phyloP scores from a whole-genome alignment of 2,329 filamentous ascomycete species.

The Lecanosticta acicola region DNA sequence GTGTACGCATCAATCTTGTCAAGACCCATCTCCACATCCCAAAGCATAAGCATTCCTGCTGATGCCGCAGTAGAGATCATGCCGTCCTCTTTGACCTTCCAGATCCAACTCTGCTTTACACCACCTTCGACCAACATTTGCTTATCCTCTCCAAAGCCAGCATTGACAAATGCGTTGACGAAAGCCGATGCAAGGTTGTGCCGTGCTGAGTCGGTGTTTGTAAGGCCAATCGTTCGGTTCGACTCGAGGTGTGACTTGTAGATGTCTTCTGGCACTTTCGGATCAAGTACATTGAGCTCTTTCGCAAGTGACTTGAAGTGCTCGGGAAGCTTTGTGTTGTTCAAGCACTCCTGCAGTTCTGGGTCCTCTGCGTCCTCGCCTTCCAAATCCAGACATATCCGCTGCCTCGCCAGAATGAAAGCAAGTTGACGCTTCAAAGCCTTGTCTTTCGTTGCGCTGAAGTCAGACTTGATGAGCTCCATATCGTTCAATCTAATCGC shows the following conservation, averaged over 20 bases:
- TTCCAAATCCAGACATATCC: constrained; percentile 70
- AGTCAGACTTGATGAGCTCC: constrained; percentile 69
- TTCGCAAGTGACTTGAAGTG: constrained; percentile 93
- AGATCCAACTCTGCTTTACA: constrained; percentile 90
- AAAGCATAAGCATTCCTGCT: constrained; percentile 81
- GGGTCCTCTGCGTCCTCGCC: constrained; percentile 63
- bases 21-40: constrained; percentile 87
- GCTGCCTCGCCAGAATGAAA: constrained; percentile 85
- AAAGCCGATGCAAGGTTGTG: constrained; percentile 95
- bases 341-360: constrained; percentile 74
- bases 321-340: constrained; percentile 80
- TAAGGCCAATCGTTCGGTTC: constrained; percentile 84
- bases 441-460: constrained; percentile 72
- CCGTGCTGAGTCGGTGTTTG: constrained; percentile 88
- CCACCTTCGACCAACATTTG: constrained; percentile 85
- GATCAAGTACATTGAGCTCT: constrained; percentile 93
- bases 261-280: constrained; percentile 95
- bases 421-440: constrained; percentile 88
- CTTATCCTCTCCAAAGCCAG: constrained; percentile 92
- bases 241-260: constrained; percentile 99
- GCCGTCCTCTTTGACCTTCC: constrained; percentile 98
- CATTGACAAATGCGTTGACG: constrained; percentile 95
- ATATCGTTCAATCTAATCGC: constrained; percentile 89
- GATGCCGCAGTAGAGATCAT: constrained; percentile 97
- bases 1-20: constrained; percentile 95